These are phyloP conservation scores for Amaranthus cruentus DNA, from an alignment of 148 eudicot genomes.

Conservation along the genomic window DNA sequence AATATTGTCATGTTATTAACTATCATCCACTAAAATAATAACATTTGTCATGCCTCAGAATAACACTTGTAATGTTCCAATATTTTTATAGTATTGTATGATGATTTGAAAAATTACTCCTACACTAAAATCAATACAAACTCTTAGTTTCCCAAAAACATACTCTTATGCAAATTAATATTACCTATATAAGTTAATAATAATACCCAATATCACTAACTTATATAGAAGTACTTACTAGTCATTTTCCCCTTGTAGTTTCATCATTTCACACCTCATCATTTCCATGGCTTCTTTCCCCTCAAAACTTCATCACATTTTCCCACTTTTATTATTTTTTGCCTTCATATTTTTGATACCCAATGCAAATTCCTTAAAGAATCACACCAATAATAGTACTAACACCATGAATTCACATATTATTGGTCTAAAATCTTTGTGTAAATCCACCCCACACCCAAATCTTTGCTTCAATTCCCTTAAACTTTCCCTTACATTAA, in stretches of 20 bases:
- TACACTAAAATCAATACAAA: neutral
- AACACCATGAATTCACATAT: slow-evolving; percentile 14
- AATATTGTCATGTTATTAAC: too few relatives aligned
- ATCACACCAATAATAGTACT: neutral
- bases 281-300: slow-evolving; percentile 22
- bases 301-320: slow-evolving; percentile 16
- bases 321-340: slow-evolving; percentile 2
- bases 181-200: neutral
- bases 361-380: slow-evolving; percentile 8
- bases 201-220: neutral
- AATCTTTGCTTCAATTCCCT: slow-evolving; percentile 48
- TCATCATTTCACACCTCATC: neutral
- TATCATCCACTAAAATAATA: too few relatives aligned
- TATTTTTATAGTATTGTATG: too few relatives aligned
- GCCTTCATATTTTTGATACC: slow-evolving; percentile 2
- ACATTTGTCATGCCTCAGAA: too few relatives aligned
- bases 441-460: slow-evolving; percentile 77
- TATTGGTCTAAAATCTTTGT: slow-evolving; percentile 34
- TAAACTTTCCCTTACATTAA: slow-evolving; percentile 54
- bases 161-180: neutral
- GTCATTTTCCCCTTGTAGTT: neutral
- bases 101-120: too few relatives aligned
- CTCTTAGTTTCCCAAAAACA: neutral
- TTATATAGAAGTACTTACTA: too few relatives aligned
- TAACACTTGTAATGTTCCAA: too few relatives aligned